Conservation (phyloP, 805 yeast species). For the Ogataea sp. region DNA sequence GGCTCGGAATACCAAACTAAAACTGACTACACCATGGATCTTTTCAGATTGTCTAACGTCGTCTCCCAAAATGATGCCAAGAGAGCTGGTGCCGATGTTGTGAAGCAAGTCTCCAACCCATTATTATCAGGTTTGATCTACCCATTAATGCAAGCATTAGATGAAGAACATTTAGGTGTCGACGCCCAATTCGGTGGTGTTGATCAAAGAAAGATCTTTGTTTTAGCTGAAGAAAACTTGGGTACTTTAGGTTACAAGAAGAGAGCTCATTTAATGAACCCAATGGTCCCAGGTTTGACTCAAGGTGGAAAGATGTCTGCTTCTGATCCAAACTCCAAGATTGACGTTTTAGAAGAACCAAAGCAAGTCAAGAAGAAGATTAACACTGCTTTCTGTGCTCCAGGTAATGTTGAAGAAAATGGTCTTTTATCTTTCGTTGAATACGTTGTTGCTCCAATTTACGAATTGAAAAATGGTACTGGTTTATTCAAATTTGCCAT, state of each 20-base stretch:
- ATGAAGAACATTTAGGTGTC: constrained; percentile 79
- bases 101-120: constrained; percentile 94
- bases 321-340: constrained; percentile 96
- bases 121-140: constrained; percentile 87
- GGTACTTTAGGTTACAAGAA: constrained; percentile 86
- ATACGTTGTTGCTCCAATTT: constrained; percentile 78
- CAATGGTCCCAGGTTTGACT: constrained; percentile 95
- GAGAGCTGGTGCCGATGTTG: constrained; percentile 99
- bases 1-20: constrained; percentile 88
- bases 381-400: constrained; percentile 88
- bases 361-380: constrained; percentile 84
- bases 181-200: constrained; percentile 99
- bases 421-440: constrained; percentile 85
- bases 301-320: constrained; percentile 99
- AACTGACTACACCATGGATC: constrained; percentile 77
- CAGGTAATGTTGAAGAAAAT: constrained; percentile 86
- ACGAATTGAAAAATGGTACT: constrained; percentile 59
- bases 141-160: constrained; percentile 98
- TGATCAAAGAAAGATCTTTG: constrained; percentile 97
- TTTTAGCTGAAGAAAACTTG: constrained; percentile 91
- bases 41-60: constrained; percentile 74
- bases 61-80: constrained; percentile 95
- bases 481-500: constrained; percentile 60
- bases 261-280: constrained; percentile 98
- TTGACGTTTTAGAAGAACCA: constrained; percentile 87